phyloP scores from a whole-genome alignment of 2,329 filamentous ascomycete species.

The Colletotrichum orchidophilum region DNA sequence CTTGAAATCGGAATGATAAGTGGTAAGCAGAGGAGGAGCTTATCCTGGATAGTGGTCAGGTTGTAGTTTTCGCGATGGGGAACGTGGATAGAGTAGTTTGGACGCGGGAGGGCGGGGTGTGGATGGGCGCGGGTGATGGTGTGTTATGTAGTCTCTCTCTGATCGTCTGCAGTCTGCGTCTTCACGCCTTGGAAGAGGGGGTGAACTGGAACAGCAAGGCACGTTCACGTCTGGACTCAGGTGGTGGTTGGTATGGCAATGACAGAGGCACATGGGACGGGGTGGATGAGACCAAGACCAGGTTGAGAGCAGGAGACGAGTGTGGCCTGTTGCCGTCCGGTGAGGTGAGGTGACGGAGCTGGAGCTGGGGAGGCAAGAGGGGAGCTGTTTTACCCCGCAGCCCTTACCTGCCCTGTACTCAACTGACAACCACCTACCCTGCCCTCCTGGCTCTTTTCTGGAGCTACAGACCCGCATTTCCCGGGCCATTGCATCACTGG shows the following conservation, averaged over 20 bases:
- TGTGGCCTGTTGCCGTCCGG: not conserved
- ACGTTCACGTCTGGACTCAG: not conserved
- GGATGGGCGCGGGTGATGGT: constrained; percentile 2
- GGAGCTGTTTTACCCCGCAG: constrained; percentile 26
- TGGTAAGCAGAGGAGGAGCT: too few relatives aligned
- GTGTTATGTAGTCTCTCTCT: constrained; percentile 17
- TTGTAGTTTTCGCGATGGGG: constrained; percentile 3
- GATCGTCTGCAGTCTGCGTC: not conserved
- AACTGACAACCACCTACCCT: not conserved
- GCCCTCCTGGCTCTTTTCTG: not conserved
- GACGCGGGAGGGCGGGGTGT: not conserved
- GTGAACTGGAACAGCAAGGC: not conserved
- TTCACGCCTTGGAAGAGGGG: not conserved
- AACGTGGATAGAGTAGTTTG: not conserved
- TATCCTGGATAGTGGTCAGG: not conserved
- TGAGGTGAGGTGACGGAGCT: not conserved
- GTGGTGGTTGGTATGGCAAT: constrained; percentile 28
- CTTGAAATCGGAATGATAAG: not conserved
- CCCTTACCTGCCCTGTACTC: not conserved
- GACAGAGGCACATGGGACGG: constrained; percentile 13
- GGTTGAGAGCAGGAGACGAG: constrained; percentile 7
- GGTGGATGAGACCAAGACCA: not conserved
- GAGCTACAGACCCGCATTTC: not conserved
- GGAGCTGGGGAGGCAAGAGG: not conserved
- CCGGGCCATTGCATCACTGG: constrained; percentile 5